Evolutionary conservation across 1,284 basidiomycete genomes (phyloP).

Genomic region (Moesziomyces parantarcticus): DNA sequence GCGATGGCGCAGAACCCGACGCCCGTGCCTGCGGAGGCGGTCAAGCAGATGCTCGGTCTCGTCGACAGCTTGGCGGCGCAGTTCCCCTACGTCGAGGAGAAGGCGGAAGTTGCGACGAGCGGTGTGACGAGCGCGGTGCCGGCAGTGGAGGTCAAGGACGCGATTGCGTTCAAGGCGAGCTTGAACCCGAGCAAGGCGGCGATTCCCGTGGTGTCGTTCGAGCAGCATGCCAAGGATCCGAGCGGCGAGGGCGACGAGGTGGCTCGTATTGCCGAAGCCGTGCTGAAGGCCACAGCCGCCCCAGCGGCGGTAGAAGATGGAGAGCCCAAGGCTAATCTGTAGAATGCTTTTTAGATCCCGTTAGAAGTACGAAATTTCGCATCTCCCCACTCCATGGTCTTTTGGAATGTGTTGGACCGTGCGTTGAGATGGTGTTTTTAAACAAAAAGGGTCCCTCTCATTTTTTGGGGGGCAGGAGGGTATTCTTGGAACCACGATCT

Average conservation of each 20-base stretch:
- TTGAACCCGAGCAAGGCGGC: conserved; percentile 71
- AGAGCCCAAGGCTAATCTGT: conserved; percentile 37
- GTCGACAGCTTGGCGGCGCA: conserved; percentile 75
- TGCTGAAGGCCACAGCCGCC: conserved; percentile 16
- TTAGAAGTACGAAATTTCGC: no score
- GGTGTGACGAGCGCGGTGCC: conserved; percentile 69
- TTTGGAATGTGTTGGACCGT: no score
- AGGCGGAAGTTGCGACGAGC: conserved; percentile 71
- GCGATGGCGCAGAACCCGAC: conserved; percentile 66
- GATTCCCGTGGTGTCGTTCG: conserved; percentile 66
- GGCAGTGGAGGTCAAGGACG: conserved; percentile 75
- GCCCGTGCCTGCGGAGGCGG: conserved; percentile 69
- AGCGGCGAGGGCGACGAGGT: conserved; percentile 32
- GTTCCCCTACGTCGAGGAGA: conserved; percentile 69
- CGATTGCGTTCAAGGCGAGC: conserved; percentile 77
- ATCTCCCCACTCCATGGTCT: no score
- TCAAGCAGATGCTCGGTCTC: conserved; percentile 71
- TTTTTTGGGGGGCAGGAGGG: no score
- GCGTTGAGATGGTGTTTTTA: no score
- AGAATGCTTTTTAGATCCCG: background rate
- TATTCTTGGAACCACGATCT: no score
- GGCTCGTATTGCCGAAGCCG: conserved; percentile 13
- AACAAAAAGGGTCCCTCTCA: no score
- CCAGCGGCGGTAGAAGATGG: conserved; percentile 5
- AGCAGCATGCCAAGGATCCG: conserved; percentile 43